phyloP scores from a whole-genome alignment of 2,329 filamentous ascomycete species.

The Arachnomyces sp. region DNA sequence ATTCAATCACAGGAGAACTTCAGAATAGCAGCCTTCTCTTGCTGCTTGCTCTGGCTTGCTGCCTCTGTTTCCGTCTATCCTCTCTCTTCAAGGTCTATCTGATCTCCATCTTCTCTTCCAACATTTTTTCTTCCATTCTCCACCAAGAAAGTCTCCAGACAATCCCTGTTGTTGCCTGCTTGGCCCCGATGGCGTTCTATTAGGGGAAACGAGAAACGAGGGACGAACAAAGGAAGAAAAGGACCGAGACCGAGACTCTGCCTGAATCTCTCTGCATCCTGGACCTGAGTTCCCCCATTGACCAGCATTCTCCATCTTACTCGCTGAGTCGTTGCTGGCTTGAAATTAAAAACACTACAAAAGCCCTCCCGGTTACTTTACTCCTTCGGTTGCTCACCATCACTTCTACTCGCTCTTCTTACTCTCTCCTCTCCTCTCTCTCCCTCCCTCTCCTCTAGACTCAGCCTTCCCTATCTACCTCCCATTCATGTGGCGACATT shows the following conservation, averaged over 20 bases:
- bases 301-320: too few relatives aligned
- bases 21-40: background rate
- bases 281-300: too few relatives aligned
- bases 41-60: background rate
- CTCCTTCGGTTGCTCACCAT: too few relatives aligned
- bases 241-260: too few relatives aligned
- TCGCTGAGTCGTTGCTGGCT: too few relatives aligned
- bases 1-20: too few relatives aligned
- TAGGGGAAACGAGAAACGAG: too few relatives aligned
- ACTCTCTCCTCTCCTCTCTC: background rate
- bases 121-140: conserved; percentile 6
- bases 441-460: conserved; percentile 14
- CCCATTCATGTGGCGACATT: conserved; percentile 31
- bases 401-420: background rate
- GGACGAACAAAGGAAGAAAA: too few relatives aligned
- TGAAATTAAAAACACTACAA: too few relatives aligned
- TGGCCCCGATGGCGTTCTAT: conserved; percentile 18
- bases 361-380: too few relatives aligned
- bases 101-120: conserved; percentile 6
- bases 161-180: conserved; percentile 10
- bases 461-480: conserved; percentile 23
- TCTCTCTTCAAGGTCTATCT: conserved; percentile 4
- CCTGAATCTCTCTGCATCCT: too few relatives aligned
- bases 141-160: too few relatives aligned
- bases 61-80: conserved; percentile 4